phyloP scores from a whole-genome alignment of 768 basidiomycete genomes.

The Leccinum fibrillosum region DNA sequence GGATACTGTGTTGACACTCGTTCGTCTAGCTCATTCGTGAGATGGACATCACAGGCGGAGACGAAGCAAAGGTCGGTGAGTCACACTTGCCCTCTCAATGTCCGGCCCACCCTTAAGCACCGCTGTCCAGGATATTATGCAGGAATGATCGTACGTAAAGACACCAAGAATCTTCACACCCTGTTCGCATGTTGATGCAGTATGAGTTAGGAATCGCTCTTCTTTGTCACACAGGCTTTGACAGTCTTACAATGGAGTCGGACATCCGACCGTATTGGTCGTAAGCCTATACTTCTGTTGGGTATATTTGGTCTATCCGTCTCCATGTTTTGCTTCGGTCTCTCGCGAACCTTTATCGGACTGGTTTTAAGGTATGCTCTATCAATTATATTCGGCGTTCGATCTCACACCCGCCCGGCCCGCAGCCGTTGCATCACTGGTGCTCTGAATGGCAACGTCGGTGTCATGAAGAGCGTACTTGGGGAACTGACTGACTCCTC shows the following conservation, averaged over 20 bases:
- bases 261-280: slow-evolving; percentile 45
- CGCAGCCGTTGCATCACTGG: slow-evolving; percentile 61
- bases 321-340: slow-evolving; percentile 61
- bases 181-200: not conserved
- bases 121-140: slow-evolving; percentile 42
- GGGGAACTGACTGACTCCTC: slow-evolving; percentile 63
- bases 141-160: slow-evolving; percentile 42
- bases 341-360: slow-evolving; percentile 55
- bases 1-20: not conserved
- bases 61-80: slow-evolving; percentile 37
- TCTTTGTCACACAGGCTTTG: slow-evolving; percentile 44
- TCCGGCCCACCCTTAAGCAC: not conserved
- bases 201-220: slow-evolving; percentile 40
- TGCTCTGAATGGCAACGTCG: slow-evolving; percentile 65
- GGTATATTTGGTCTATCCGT: slow-evolving; percentile 38
- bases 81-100: not conserved
- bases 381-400: not conserved
- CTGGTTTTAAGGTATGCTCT: slow-evolving; percentile 52
- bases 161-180: not conserved
- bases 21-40: slow-evolving; percentile 39
- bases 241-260: slow-evolving; percentile 48
- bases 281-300: slow-evolving; percentile 46
- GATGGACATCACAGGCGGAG: slow-evolving; percentile 40
- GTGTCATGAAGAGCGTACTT: slow-evolving; percentile 71
- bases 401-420: slow-evolving; percentile 4